phyloP scores from a whole-genome alignment of 805 yeast genomes.

The Metschnikowia borealis region DNA sequence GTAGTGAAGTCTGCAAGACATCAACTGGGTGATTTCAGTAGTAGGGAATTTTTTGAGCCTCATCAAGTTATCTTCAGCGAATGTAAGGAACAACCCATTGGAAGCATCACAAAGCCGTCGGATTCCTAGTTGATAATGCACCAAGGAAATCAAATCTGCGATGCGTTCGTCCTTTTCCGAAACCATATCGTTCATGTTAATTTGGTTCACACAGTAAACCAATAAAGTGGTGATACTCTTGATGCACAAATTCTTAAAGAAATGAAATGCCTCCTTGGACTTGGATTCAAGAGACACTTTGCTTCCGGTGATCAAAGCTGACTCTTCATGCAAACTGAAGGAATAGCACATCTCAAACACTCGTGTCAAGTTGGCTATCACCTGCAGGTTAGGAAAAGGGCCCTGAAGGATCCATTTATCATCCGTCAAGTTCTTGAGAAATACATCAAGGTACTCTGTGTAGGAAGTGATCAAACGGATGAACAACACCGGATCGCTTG shows the following conservation, averaged over 20 bases:
- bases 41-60: slow-evolving; percentile 48
- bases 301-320: slow-evolving; percentile 33
- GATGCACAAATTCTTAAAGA: slow-evolving; percentile 44
- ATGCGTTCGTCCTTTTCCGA: slow-evolving; percentile 30
- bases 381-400: slow-evolving; percentile 1
- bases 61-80: slow-evolving; percentile 54
- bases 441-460: slow-evolving; percentile 46
- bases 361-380: slow-evolving; percentile 21
- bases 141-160: slow-evolving; percentile 41
- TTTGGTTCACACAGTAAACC: slow-evolving; percentile 29
- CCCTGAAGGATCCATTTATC: slow-evolving; percentile 33
- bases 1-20: slow-evolving; percentile 76
- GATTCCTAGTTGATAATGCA: slow-evolving; percentile 73
- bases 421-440: slow-evolving; percentile 23
- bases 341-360: slow-evolving; percentile 44
- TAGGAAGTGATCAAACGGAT: slow-evolving; percentile 51
- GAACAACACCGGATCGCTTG: slow-evolving; percentile 40
- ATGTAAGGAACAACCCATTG: slow-evolving; percentile 55
- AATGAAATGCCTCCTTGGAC: slow-evolving; percentile 42
- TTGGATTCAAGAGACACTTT: slow-evolving; percentile 39
- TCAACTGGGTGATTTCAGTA: slow-evolving; percentile 67
- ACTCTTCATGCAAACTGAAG: slow-evolving; percentile 52
- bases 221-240: slow-evolving; percentile 35
- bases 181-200: neutral
- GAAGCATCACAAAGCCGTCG: slow-evolving; percentile 66